Conservation (phyloP, 2,329 filamentous ascomycete species). For the Scytalidium sp. region DNA sequence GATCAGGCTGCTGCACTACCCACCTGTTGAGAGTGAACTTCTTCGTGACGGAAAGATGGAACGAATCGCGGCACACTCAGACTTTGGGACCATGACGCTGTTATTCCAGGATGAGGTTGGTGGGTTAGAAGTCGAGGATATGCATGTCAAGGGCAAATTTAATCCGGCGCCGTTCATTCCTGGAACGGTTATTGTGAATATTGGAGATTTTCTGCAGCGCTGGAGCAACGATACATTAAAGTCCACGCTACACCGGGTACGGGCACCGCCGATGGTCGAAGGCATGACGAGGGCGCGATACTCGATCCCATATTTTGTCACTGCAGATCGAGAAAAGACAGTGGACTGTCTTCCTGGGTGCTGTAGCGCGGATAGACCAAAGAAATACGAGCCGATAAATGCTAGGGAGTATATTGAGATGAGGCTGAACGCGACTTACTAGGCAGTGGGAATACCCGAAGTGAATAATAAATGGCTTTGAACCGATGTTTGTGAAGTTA, state of each 20-base stretch:
- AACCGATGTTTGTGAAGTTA: no score
- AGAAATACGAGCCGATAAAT: constrained; percentile 8
- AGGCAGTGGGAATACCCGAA: no score
- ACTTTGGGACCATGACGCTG: constrained; percentile 44
- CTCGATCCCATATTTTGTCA: constrained; percentile 13
- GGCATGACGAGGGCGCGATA: constrained; percentile 8
- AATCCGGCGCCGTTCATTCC: constrained; percentile 37
- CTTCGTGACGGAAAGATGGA: constrained; percentile 22
- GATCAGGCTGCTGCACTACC: constrained; percentile 42
- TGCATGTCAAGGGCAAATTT: no score
- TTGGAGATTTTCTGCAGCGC: constrained; percentile 33
- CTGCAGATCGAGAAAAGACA: constrained; percentile 6
- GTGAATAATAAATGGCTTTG: no score
- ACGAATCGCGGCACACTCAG: constrained; percentile 33
- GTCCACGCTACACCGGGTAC: constrained; percentile 12
- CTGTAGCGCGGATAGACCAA: not conserved
- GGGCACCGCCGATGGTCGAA: constrained; percentile 4
- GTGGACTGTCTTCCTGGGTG: constrained; percentile 7
- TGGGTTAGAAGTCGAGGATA: constrained; percentile 43
- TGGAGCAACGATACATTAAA: constrained; percentile 13
- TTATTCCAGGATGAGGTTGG: constrained; percentile 44
- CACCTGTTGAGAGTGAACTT: constrained; percentile 27
- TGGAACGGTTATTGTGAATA: constrained; percentile 40
- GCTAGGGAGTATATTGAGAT: constrained; percentile 11
- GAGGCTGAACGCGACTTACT: constrained; percentile 5